Evolutionary conservation across 306 rosid species (phyloP).

Genomic region (Citrullus amarus): DNA sequence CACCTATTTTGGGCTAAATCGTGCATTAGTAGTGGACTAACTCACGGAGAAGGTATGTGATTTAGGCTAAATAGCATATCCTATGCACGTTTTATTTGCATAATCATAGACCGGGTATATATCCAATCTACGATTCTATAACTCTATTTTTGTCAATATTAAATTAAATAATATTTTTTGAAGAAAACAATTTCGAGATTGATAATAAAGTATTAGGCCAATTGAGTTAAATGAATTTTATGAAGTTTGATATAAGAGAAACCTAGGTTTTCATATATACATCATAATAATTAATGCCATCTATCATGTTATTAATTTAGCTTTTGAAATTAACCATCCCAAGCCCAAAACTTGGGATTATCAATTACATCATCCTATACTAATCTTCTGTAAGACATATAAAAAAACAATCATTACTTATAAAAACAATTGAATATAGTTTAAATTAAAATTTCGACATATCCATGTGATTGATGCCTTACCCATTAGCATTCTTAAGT

Average conservation of each 20-base stretch:
- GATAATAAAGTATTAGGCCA: too few species aligned
- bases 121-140: too few species aligned
- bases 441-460: neutral
- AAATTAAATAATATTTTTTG: too few species aligned
- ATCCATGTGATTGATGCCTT: neutral
- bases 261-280: neutral
- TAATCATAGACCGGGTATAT: too few species aligned
- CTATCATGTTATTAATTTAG: neutral
- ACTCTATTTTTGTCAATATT: too few species aligned
- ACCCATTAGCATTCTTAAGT: neutral
- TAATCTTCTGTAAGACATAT: neutral
- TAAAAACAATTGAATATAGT: neutral
- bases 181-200: too few species aligned
- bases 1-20: too few species aligned
- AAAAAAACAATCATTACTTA: neutral
- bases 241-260: neutral
- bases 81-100: too few species aligned
- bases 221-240: neutral
- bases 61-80: too few species aligned
- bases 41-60: too few species aligned
- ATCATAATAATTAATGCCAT: neutral
- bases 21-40: too few species aligned
- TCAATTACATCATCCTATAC: neutral
- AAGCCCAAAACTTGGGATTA: neutral
- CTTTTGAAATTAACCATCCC: neutral